phyloP scores from a whole-genome alignment of 495 filamentous ascomycete genomes.

The Aspergillus wentii region DNA sequence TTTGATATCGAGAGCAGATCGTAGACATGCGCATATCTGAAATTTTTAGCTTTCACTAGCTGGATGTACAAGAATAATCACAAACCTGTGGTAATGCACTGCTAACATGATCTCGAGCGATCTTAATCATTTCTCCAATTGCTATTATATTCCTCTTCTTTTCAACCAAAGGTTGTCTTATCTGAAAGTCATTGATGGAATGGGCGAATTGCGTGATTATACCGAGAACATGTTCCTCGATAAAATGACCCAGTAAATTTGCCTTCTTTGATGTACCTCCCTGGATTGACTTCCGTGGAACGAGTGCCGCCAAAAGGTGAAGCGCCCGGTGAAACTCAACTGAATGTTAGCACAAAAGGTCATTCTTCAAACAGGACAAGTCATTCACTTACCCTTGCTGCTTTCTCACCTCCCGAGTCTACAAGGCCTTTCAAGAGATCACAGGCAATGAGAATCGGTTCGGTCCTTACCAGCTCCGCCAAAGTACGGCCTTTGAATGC shows the following conservation, averaged over 20 bases:
- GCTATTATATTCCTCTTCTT: slow-evolving; percentile 71
- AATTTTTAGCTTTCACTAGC: slow-evolving; percentile 6
- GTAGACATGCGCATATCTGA: slow-evolving; percentile 81
- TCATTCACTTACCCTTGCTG: slow-evolving; percentile 42
- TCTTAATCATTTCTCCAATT: slow-evolving; percentile 80
- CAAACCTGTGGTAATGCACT: slow-evolving; percentile 81
- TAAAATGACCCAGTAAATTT: slow-evolving; percentile 65
- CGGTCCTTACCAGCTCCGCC: slow-evolving; percentile 64
- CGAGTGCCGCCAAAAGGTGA: slow-evolving; percentile 59
- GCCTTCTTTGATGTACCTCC: slow-evolving; percentile 45
- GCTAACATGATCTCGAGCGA: slow-evolving; percentile 63
- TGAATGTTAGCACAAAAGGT: slow-evolving; percentile 29
- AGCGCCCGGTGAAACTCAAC: slow-evolving; percentile 57
- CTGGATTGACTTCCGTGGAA: slow-evolving; percentile 49
- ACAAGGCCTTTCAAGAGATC: slow-evolving; percentile 80
- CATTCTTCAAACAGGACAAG: not conserved
- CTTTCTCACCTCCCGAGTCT: slow-evolving; percentile 59
- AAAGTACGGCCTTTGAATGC: slow-evolving; percentile 63
- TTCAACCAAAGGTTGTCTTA: slow-evolving; percentile 55
- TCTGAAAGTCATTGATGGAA: slow-evolving; percentile 66
- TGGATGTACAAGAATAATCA: not conserved
- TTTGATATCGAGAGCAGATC: slow-evolving; percentile 70
- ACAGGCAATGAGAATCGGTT: slow-evolving; percentile 69
- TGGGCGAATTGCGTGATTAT: slow-evolving; percentile 79
- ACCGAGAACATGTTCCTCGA: slow-evolving; percentile 82